Conservation (phyloP, 75 land plant species). For the Sequoiadendron giganteum region DNA sequence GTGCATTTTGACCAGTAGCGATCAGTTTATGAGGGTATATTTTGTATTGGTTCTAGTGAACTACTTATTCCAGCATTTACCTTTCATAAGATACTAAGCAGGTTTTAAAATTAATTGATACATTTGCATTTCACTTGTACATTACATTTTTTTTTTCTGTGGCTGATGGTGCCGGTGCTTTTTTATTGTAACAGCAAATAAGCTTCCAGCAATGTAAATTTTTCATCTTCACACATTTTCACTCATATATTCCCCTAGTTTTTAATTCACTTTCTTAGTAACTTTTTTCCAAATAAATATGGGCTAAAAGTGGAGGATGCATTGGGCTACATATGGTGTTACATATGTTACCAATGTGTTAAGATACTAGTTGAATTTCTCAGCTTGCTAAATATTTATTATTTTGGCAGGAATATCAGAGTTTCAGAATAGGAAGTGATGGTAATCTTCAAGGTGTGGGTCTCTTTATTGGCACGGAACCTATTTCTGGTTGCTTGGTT, state of each 20-base stretch:
- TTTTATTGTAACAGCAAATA: not conserved
- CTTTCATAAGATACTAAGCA: not conserved
- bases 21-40: not conserved
- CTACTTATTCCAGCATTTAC: not conserved
- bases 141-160: not conserved
- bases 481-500: constrained; percentile 83
- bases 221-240: not conserved
- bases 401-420: constrained; percentile 84
- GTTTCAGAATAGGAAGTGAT: constrained; percentile 91
- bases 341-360: not conserved
- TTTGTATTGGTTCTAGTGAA: not conserved
- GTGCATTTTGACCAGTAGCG: not conserved
- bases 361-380: not conserved
- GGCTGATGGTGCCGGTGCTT: not conserved
- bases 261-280: not conserved
- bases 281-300: not conserved
- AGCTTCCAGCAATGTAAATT: not conserved
- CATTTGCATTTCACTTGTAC: not conserved
- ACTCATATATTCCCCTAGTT: not conserved
- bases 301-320: not conserved
- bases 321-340: not conserved
- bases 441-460: constrained; percentile 98
- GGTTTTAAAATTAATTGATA: not conserved
- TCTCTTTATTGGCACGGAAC: constrained; percentile 79
- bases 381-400: not conserved